Percentiles rank a stretch among this genome's conserved stretches.
phyloP scores from a whole-genome alignment of 2,329 filamentous ascomycete species.

The Capronia epimyces region DNA sequence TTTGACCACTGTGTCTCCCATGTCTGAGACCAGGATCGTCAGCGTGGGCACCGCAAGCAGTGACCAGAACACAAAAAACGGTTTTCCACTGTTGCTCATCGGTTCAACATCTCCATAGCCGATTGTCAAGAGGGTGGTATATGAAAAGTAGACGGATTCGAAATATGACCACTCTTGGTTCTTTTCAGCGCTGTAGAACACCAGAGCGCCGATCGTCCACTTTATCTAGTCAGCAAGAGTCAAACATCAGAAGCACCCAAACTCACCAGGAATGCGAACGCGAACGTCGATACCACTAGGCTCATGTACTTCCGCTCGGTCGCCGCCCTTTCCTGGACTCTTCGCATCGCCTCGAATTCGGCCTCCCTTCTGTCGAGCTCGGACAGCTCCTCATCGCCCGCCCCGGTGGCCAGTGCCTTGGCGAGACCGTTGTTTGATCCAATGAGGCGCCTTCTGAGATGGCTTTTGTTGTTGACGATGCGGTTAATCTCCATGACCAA shows the following conservation, averaged over 20 bases:
- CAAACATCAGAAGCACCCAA: background rate
- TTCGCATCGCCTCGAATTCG: slow-evolving; percentile 45
- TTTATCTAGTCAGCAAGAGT: slow-evolving; percentile 29
- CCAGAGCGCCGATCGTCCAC: slow-evolving; percentile 47
- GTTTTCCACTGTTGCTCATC: slow-evolving; percentile 46
- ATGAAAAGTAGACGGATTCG: slow-evolving; percentile 49
- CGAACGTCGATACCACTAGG: slow-evolving; percentile 36
- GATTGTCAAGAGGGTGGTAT: slow-evolving; percentile 50
- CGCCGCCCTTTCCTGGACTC: slow-evolving; percentile 40
- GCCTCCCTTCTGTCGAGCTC: slow-evolving; percentile 30
- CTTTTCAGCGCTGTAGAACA: slow-evolving; percentile 47
- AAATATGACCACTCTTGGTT: slow-evolving; percentile 50
- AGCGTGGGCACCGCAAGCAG: slow-evolving; percentile 51
- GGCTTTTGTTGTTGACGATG: slow-evolving; percentile 4
- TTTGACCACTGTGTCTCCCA: slow-evolving; percentile 52
- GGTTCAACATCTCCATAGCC: slow-evolving; percentile 50
- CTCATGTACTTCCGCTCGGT: slow-evolving; percentile 42
- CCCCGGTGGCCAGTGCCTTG: slow-evolving; percentile 15
- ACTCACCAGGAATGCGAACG: slow-evolving; percentile 33
- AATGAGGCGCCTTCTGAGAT: slow-evolving; percentile 10
- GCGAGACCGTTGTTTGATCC: slow-evolving; percentile 12
- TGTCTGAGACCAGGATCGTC: slow-evolving; percentile 51
- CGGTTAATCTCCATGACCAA: slow-evolving; percentile 30
- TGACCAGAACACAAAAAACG: slow-evolving; percentile 55
- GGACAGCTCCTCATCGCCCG: slow-evolving; percentile 14